Conservation (phyloP, 495 filamentous ascomycete genomes). For the Mytilinidion resinicola region DNA sequence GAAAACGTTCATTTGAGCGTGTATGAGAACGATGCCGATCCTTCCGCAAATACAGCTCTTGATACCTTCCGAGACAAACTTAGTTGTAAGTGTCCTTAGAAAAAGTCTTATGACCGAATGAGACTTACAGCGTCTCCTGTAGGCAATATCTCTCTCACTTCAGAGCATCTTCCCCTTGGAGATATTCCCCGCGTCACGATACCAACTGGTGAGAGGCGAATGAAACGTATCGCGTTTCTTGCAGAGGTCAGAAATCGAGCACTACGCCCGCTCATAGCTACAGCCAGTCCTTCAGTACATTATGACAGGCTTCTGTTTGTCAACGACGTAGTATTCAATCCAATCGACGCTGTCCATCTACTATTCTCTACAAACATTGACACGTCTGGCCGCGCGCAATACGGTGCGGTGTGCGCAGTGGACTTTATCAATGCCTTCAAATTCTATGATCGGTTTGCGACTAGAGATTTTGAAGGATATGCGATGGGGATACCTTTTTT, state of each 20-base stretch:
- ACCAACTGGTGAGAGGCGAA: slow-evolving; percentile 52
- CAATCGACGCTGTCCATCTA: slow-evolving; percentile 60
- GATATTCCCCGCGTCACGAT: slow-evolving; percentile 52
- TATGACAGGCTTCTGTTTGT: slow-evolving; percentile 68
- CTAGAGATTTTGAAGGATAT: slow-evolving; percentile 65
- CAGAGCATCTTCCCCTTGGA: slow-evolving; percentile 47
- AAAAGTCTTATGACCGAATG: too few relatives aligned
- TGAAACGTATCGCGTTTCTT: slow-evolving; percentile 67
- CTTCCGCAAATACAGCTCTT: slow-evolving; percentile 38
- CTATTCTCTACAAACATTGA: slow-evolving; percentile 66
- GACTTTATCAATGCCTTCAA: slow-evolving; percentile 71
- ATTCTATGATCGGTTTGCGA: slow-evolving; percentile 75
- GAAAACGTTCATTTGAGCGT: slow-evolving; percentile 51
- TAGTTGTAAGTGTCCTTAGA: slow-evolving; percentile 39
- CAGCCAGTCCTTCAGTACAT: slow-evolving; percentile 33
- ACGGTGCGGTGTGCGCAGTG: slow-evolving; percentile 66
- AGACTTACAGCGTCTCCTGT: slow-evolving; percentile 11
- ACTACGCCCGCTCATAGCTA: slow-evolving; percentile 56
- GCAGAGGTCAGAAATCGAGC: slow-evolving; percentile 71
- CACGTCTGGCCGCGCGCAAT: slow-evolving; percentile 49
- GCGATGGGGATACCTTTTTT: slow-evolving; percentile 62
- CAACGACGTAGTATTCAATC: slow-evolving; percentile 70
- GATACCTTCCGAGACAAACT: slow-evolving; percentile 36
- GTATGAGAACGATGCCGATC: slow-evolving; percentile 67
- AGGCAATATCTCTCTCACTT: slow-evolving; percentile 46